Base-by-base conservation (phyloP, 1,284 basidiomycete genomes). In the Takashimella koratensis region DNA sequence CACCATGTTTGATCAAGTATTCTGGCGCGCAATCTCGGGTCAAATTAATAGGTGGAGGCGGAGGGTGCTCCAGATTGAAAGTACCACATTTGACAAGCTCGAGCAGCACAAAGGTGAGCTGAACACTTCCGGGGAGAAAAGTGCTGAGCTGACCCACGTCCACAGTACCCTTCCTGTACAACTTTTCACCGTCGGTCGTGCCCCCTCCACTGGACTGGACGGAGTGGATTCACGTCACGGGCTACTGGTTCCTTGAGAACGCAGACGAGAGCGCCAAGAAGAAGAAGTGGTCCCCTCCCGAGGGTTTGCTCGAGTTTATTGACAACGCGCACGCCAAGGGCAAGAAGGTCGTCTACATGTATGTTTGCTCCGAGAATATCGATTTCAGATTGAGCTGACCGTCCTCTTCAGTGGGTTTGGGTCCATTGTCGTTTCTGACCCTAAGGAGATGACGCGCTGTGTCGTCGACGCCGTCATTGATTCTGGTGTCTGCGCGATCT, bases 381-480 rank as follows among this genome's bases (percentile, higher is more conserved):
- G 19, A 20, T 23, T 3, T 42, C 21, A 39, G 3, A 11, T 23
- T 4, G 16, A 11, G 41, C 58, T 59, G 46, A 59, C 41, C 20
- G 43, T 51, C 4, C 8, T 22, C 16, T 39, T 10, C 51, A 73
- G 71, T 62, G 95, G 95, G 23, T 98, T 97, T 71, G 95, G 95
- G n/a, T 96, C 92, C 56, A 95, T 97, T 58, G 92, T 98, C 47
- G 94, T 98, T 20, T 87, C 91, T 10, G 92, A 98, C 74, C 93
- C 95, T 1, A 86, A 84, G 64, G 83, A 83, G 41, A 92, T 97
- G 87, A 97, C 93, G 0, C 84, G 85, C 44, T 89, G 85, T 66
- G 87, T 98, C 47, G 82, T 95, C 42, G 88, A 96, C 45, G 91
- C 94, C 6, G 86, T 98, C 45, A 73, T 86, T 13, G 82, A 84